A percentile compares a stretch with the other conserved stretches of the same genome.
Conservation (phyloP, 2,329 filamentous ascomycete genomes). For the Monilinia vaccinii-corymbosi region DNA sequence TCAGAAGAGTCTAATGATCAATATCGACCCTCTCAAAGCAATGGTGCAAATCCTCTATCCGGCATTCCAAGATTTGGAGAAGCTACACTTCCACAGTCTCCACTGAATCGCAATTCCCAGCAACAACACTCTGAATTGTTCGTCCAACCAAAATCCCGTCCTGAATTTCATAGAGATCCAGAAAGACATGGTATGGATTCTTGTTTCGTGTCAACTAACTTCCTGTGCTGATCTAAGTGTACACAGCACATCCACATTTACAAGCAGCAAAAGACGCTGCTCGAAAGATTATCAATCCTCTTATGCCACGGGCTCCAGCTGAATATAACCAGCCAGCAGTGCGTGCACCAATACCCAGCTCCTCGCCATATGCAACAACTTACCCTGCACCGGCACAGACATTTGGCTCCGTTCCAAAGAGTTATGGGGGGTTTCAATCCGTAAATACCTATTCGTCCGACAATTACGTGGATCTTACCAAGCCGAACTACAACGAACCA, state of each 20-base stretch:
- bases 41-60: slow-evolving; percentile 11
- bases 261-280: slow-evolving; percentile 25
- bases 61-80: slow-evolving; percentile 27
- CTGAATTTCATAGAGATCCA: slow-evolving; percentile 26
- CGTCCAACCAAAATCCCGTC: slow-evolving; percentile 26
- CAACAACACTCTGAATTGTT: slow-evolving; percentile 25
- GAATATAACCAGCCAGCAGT: slow-evolving; percentile 18
- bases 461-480: slow-evolving; percentile 28
- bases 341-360: slow-evolving; percentile 19
- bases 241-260: slow-evolving; percentile 23
- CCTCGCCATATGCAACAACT: slow-evolving; percentile 24
- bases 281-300: slow-evolving; percentile 21
- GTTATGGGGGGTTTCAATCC: slow-evolving; percentile 23
- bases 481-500: slow-evolving; percentile 19
- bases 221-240: background rate
- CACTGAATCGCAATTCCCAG: slow-evolving; percentile 20
- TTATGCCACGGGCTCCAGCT: slow-evolving; percentile 23
- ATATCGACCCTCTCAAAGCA: slow-evolving; percentile 3
- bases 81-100: slow-evolving; percentile 27
- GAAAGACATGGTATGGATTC: slow-evolving; percentile 18
- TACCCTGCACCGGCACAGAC: slow-evolving; percentile 20
- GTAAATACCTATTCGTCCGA: slow-evolving; percentile 19
- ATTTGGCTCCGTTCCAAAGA: slow-evolving; percentile 27
- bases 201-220: background rate
- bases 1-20: slow-evolving; percentile 22